Percentiles rank a stretch among this genome's conserved stretches.
phyloP scores from a whole-genome alignment of 768 basidiomycete genomes.

The Lentinula aciculospora region DNA sequence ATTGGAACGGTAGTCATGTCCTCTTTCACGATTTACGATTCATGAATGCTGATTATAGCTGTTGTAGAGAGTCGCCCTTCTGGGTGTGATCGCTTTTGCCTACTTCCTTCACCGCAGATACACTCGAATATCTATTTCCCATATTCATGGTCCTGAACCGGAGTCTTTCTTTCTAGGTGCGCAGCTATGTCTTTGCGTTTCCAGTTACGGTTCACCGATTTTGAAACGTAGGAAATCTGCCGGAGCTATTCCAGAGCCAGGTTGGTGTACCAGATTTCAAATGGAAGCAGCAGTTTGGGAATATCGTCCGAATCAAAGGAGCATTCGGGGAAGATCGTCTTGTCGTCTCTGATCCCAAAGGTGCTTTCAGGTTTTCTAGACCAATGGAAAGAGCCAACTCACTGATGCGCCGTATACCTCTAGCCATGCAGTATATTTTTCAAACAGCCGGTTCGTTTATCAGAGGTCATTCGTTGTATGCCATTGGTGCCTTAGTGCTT shows the following conservation, averaged over 20 bases:
- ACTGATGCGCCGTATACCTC: neutral
- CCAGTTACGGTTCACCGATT: neutral
- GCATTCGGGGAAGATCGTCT: conserved; percentile 15
- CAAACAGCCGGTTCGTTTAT: conserved; percentile 38
- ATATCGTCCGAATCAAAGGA: conserved; percentile 34
- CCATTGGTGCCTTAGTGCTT: conserved; percentile 2
- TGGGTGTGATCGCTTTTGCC: neutral
- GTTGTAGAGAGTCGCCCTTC: neutral
- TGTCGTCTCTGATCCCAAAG: conserved; percentile 1
- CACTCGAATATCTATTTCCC: conserved; percentile 34
- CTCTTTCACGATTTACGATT: neutral
- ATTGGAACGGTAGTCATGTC: neutral
- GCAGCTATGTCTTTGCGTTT: neutral
- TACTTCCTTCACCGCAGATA: conserved; percentile 1
- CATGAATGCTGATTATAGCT: neutral
- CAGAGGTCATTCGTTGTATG: neutral
- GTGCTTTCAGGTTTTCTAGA: too few relatives aligned
- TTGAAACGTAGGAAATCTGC: conserved; percentile 42
- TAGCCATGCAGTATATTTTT: conserved; percentile 49
- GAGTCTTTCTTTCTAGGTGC: conserved; percentile 46
- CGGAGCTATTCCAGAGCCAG: conserved; percentile 46
- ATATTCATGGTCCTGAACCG: conserved; percentile 44
- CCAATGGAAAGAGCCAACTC: neutral
- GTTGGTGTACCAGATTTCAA: conserved; percentile 45
- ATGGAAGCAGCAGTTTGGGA: conserved; percentile 43